Evolutionary conservation across 306 rosid species (phyloP).

Genomic region (Vicia villosa): DNA sequence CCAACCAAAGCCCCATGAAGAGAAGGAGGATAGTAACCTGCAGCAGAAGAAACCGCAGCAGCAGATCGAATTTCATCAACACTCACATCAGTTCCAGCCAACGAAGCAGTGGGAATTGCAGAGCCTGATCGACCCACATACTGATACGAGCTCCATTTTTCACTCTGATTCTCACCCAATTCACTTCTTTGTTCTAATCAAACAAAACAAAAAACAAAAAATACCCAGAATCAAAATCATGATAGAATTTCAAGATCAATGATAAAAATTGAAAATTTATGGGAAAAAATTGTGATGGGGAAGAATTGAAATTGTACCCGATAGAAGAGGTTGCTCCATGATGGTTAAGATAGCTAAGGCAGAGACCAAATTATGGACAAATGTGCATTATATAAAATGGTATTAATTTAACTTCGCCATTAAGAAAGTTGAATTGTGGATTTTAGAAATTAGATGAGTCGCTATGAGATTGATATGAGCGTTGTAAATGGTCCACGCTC

Average conservation of each 20-base stretch:
- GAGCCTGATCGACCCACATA: constrained; percentile 69
- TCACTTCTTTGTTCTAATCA: constrained; percentile 55
- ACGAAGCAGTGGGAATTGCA: constrained; percentile 59
- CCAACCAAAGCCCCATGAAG: constrained; percentile 71
- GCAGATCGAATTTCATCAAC: constrained; percentile 93
- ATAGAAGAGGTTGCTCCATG: constrained; percentile 77
- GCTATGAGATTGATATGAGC: background rate
- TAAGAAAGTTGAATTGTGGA: constrained; percentile 43
- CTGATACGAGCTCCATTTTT: constrained; percentile 71
- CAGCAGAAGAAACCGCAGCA: constrained; percentile 57
- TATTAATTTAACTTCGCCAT: constrained; percentile 34
- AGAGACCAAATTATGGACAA: background rate
- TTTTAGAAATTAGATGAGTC: constrained; percentile 27
- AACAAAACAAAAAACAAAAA: background rate
- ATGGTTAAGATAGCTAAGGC: background rate
- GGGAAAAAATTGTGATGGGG: background rate
- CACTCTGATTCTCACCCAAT: constrained; percentile 57
- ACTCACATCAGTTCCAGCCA: constrained; percentile 76
- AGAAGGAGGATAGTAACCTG: constrained; percentile 78
- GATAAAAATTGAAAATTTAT: background rate
- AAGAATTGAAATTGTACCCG: constrained; percentile 53
- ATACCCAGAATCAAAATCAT: constrained; percentile 37
- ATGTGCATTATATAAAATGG: constrained; percentile 18
- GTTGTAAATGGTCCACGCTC: constrained; percentile 20
- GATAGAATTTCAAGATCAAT: background rate